Evolutionary conservation across 345 rosid species (phyloP).

Genomic region (Eucalyptus tenuipes): DNA sequence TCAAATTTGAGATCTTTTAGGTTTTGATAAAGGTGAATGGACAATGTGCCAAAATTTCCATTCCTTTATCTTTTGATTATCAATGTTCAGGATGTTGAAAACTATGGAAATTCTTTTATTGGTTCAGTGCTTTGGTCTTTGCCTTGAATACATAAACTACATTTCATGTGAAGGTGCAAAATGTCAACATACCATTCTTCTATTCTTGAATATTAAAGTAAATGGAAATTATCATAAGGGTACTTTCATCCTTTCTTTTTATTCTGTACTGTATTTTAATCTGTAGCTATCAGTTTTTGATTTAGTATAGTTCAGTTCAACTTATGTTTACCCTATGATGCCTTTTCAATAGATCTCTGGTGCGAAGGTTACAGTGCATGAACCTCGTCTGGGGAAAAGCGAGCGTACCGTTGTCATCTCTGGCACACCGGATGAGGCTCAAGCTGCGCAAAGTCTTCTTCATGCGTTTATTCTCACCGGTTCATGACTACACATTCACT

Average conservation of each 20-base stretch:
- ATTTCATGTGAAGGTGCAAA: background rate
- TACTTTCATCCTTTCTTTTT: background rate
- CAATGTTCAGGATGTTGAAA: background rate
- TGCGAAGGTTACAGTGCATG: constrained; percentile 83
- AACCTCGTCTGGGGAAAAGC: constrained; percentile 58
- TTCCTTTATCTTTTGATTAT: background rate
- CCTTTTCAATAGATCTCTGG: constrained; percentile 70
- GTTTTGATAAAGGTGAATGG: background rate
- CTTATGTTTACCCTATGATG: constrained; percentile 12
- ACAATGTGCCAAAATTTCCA: background rate
- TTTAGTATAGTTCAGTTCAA: background rate
- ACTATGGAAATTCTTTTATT: background rate
- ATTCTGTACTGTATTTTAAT: background rate
- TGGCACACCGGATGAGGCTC: constrained; percentile 93
- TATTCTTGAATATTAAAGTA: background rate
- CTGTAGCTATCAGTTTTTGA: background rate
- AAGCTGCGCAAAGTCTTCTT: constrained; percentile 93
- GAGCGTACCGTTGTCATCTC: constrained; percentile 85
- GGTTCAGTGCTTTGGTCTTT: background rate
- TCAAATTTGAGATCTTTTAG: background rate
- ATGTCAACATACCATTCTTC: background rate
- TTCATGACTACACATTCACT: constrained; percentile 1
- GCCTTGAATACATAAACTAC: background rate
- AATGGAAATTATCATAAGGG: background rate
- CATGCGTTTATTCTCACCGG: constrained; percentile 89